Evolutionary conservation across 257 asterid genomes (phyloP).

Genomic region (Mentha longifolia): DNA sequence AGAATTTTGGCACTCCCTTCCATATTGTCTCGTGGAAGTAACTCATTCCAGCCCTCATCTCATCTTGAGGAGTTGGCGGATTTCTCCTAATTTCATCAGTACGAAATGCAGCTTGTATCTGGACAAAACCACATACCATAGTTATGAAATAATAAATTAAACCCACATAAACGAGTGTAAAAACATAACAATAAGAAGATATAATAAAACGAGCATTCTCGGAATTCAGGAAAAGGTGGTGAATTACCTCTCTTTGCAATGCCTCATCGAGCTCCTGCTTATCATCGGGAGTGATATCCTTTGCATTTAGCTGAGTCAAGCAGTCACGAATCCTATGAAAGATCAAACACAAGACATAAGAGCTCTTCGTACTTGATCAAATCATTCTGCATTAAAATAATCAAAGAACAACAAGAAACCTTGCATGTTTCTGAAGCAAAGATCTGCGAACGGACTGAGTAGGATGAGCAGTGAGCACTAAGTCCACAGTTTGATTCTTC

Average conservation of each 20-base stretch:
- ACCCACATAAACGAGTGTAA: not conserved
- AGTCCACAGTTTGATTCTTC: constrained; percentile 89
- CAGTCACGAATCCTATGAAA: constrained; percentile 74
- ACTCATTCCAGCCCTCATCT: constrained; percentile 99
- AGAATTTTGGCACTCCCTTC: constrained; percentile 92
- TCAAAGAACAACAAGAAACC: constrained; percentile 48
- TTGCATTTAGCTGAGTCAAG: constrained; percentile 77
- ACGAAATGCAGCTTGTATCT: constrained; percentile 98
- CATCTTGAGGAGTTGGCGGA: constrained; percentile 98
- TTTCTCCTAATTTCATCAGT: constrained; percentile 94
- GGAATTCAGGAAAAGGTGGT: not conserved
- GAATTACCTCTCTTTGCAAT: constrained; percentile 80
- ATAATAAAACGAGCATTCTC: not conserved
- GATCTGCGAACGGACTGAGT: constrained; percentile 97
- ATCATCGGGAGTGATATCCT: constrained; percentile 91
- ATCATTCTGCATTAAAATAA: not conserved
- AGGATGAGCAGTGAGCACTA: constrained; percentile 92
- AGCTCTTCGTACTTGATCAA: not conserved
- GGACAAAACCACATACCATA: constrained; percentile 27
- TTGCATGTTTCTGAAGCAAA: constrained; percentile 91
- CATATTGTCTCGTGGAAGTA: constrained; percentile 96
- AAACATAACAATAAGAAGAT: not conserved
- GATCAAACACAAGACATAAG: not conserved
- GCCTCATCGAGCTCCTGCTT: constrained; percentile 98
- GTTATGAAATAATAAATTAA: not conserved